Conservation (phyloP, 352 stramenopile species). For the Phytophthora nicotianae region DNA sequence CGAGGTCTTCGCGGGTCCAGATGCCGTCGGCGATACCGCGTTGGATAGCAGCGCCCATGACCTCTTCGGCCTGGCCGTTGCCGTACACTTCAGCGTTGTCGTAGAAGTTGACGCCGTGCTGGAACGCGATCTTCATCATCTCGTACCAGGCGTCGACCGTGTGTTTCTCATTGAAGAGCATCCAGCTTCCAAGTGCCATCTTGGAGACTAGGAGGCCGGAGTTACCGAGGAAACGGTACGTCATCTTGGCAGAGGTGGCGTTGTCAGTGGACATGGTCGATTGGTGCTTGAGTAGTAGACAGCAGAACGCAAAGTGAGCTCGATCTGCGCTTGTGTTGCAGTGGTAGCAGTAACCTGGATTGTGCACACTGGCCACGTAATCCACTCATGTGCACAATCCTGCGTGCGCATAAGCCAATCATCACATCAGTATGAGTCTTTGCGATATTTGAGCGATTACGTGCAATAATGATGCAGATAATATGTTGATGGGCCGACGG, state of each 20-base stretch:
- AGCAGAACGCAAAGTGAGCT: conserved; percentile 13
- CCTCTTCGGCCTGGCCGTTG: conserved; percentile 12
- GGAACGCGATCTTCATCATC: conserved; percentile 26
- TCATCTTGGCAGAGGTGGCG: conserved; percentile 20
- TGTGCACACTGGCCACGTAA: no score
- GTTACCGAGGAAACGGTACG: conserved; percentile 24
- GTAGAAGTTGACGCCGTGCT: conserved; percentile 26
- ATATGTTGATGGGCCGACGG: no score
- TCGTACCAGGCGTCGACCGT: conserved; percentile 21
- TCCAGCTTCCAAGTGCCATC: conserved; percentile 22
- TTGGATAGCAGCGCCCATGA: conserved; percentile 20
- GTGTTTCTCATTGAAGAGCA: conserved; percentile 17
- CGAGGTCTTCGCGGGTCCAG: conserved; percentile 24
- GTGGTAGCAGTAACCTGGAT: no score
- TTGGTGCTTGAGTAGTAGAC: neutral
- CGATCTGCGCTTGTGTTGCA: no score
- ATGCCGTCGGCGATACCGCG: conserved; percentile 16
- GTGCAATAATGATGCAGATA: no score
- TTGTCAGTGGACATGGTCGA: neutral
- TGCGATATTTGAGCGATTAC: no score
- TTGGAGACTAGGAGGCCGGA: conserved; percentile 25
- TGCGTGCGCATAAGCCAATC: no score
- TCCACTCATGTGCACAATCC: no score
- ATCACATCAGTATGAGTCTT: no score
- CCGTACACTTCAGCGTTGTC: conserved; percentile 24